Evolutionary conservation across 768 basidiomycete species (phyloP), one percentile per base, ranked within the genome.

Genomic region (Tephrocybe sp.): DNA sequence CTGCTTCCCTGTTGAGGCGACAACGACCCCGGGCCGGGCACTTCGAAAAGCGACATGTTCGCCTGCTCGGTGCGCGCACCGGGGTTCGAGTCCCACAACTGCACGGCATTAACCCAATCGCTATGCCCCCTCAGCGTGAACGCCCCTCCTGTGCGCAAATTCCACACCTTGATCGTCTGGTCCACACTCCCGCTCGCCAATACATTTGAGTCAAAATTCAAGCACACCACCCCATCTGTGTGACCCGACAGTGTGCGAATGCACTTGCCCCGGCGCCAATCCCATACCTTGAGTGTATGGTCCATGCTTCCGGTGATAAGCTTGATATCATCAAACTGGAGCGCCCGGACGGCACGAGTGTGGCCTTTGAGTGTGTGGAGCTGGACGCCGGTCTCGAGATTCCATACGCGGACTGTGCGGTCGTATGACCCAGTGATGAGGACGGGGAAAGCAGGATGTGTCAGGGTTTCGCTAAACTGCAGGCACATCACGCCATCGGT

Each of bases 381-480:
- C 63, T 90, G 86, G 42, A 79, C 73, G 16, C 94, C 96, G 0
- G 88, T 91, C 68, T 98, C 95, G 44, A 98, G 79, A 64, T 98
- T 97, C 97, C 97, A 99, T 5, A 99, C 86, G 16, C 95, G 84
- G 4, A 86, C 84, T 3, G 93, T 97, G 59, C 90, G 86, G 62
- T 99, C 97, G 68, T 97, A 98, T 1, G 94, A 97, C 22, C 97
- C 97, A 2, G 97, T 96, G 74, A 99, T 94, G 46, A 99, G 85
- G 54, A 99, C 84, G 5, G 96, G 94, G 61, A 94, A 97, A 7
- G 83, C 75, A 7, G 92, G 89, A 64, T 92, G 86, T 1, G 80
- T 72, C 9, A 96, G 75, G 5, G 84, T 84, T 65, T 97, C 96
- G 64, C 78, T 86, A 65, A 94, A 95, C 63, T 99, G 97, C 4